A percentile compares a stretch with the other conserved stretches of the same genome.
Evolutionary conservation across 495 filamentous ascomycete species (phyloP).

Genomic region (Barbatosphaeria neglecta): DNA sequence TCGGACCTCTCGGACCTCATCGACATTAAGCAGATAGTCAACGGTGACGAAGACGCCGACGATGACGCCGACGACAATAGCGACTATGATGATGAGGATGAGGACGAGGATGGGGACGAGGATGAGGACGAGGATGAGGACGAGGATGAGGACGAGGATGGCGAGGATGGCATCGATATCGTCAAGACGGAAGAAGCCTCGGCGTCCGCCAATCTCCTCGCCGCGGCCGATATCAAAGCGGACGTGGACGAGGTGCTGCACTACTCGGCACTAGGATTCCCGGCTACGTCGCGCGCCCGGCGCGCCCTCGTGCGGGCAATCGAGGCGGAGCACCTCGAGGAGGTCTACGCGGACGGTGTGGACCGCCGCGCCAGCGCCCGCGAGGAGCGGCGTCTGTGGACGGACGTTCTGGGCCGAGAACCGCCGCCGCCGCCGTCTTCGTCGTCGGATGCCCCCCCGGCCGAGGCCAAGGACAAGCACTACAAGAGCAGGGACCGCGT

Average conservation of each 20-base stretch:
- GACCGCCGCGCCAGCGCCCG: constrained; percentile 37
- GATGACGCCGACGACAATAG: too few relatives aligned
- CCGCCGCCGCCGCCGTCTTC: too few relatives aligned
- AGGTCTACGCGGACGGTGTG: constrained; percentile 40
- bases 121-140: too few relatives aligned
- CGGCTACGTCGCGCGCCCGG: constrained; percentile 3
- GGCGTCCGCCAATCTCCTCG: constrained; percentile 13
- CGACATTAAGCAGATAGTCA: too few relatives aligned
- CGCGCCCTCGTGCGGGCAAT: constrained; percentile 15
- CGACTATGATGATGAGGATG: too few relatives aligned
- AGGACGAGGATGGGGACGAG: too few relatives aligned
- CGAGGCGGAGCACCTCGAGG: constrained; percentile 22
- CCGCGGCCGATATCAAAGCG: constrained; percentile 7
- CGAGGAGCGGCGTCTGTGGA: constrained; percentile 50
- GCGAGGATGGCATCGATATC: too few relatives aligned
- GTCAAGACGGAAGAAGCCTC: constrained; percentile 10
- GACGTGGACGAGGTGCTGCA: constrained; percentile 16
- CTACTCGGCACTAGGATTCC: constrained; percentile 13
- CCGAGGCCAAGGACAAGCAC: constrained; percentile 37
- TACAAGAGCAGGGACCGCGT: constrained; percentile 36
- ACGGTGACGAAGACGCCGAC: too few relatives aligned
- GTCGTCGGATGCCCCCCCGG: too few relatives aligned
- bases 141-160: too few relatives aligned
- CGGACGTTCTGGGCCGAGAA: constrained; percentile 25
- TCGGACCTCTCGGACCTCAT: too few relatives aligned